These are phyloP conservation scores for Mortierella sp. DNA, from an alignment of 371 early-diverging fungal genomes.

Conservation along the genomic window DNA sequence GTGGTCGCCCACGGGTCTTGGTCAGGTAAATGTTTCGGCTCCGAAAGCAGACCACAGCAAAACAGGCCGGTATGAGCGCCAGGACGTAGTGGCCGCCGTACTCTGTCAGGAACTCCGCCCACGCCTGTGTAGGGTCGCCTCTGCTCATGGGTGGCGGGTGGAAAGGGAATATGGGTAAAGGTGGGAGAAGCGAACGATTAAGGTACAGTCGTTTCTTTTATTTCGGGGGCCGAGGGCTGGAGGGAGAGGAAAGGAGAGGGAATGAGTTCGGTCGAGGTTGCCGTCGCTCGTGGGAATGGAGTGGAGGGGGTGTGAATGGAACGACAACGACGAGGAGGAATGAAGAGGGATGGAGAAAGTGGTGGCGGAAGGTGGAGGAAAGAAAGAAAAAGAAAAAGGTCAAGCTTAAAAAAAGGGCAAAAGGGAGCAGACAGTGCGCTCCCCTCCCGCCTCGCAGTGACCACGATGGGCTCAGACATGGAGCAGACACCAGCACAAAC, in stretches of 20 bases:
- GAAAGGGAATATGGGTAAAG: not conserved
- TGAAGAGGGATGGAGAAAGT: conserved; percentile 15
- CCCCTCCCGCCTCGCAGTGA: not conserved
- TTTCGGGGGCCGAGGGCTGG: not conserved
- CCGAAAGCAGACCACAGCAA: not conserved
- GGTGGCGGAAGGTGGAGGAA: not conserved
- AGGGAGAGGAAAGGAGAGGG: not conserved
- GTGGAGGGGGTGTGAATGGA: not conserved
- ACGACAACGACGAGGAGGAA: not conserved
- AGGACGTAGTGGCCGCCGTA: conserved; percentile 16
- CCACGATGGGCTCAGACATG: too few relatives aligned
- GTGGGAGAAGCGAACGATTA: not conserved
- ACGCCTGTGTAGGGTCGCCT: not conserved
- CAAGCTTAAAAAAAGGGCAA: not conserved
- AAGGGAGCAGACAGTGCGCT: too few relatives aligned
- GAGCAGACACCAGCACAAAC: too few relatives aligned
- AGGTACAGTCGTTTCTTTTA: not conserved
- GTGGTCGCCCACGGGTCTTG: not conserved
- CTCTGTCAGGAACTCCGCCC: conserved; percentile 7
- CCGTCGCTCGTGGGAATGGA: not conserved
- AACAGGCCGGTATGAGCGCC: conserved; percentile 4
- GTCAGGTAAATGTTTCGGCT: not conserved
- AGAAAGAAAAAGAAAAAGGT: not conserved
- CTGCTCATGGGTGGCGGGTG: not conserved
- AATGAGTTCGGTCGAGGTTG: not conserved